Evolutionary conservation across 352 stramenopile species (phyloP), one percentile per base, ranked within the genome.

Genomic region (Phytophthora europaea): DNA sequence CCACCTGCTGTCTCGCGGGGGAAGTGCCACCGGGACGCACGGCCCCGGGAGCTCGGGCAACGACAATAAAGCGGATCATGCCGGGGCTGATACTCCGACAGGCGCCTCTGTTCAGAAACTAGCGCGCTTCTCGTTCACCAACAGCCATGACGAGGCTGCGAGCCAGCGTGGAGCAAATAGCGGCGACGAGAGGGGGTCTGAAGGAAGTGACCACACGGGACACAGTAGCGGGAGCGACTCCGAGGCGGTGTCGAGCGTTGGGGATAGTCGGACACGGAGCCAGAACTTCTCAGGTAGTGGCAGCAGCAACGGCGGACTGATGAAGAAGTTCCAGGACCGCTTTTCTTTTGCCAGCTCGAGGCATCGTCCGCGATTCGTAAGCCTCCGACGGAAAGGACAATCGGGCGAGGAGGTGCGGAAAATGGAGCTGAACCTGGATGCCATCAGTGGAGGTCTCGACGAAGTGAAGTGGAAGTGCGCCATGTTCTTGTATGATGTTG

Each of bases 401-500:
- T 92, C 86, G n/a, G 85, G 75, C 9, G 82, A 92, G 43, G 85
- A 94, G 9, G 83, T 94, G 18, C 79, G 84, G 34, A 81, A 83
- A 62, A 92, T 96, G 82, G 89, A 96, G 61, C 65, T 94, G 20
- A 85, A 94, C 58, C 78, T 96, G 75, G 89, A 96, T 52, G 79
- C 81, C 31, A 96, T 96, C 74, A 94, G 75, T 61, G 89, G 89
- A 43, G 89, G 89, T 8, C 79, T 96, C 22, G 89, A 96, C 69
- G 83, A 96, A 76, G 85, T 94, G 34, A 96, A 96, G 70, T 96
- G 89, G 89, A 92, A 93, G 56, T 96, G 89, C 43, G 89, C 89
- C 10, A 76, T 91, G 52, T 96, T 94, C 61, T 53, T 96, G 45
- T 96, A 94, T 62, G 89, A 96, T 47, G 79, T 90, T 12, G 89